A percentile compares a stretch with the other conserved stretches of the same genome.
Evolutionary conservation across 78 protist species (phyloP).

Genomic region (Protostelium mycophagum): DNA sequence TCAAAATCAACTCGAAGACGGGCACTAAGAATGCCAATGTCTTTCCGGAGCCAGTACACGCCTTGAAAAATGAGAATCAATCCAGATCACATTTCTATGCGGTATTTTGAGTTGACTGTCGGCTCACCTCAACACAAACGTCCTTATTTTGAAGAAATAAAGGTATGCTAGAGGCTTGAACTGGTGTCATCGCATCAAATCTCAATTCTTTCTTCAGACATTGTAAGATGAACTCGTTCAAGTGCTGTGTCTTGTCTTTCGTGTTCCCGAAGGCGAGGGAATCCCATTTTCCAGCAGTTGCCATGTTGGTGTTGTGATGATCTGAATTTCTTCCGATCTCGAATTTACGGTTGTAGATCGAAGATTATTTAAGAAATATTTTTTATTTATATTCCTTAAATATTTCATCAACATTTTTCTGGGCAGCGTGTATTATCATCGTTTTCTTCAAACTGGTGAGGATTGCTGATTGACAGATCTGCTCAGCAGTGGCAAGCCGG

Average conservation of each 20-base stretch:
- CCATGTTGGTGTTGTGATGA: slow-evolving; percentile 11
- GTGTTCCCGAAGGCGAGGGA: neutral
- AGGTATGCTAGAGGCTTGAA: slow-evolving; percentile 70
- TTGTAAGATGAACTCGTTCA: slow-evolving; percentile 1
- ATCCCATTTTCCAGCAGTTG: neutral
- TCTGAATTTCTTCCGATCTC: too few relatives aligned
- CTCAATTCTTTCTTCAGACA: slow-evolving; percentile 31
- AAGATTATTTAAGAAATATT: too few relatives aligned
- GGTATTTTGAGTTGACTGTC: neutral
- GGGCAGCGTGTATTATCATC: too few relatives aligned
- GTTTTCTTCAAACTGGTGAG: too few relatives aligned
- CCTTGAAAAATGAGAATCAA: neutral
- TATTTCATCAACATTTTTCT: too few relatives aligned
- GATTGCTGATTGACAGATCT: too few relatives aligned
- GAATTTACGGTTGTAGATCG: too few relatives aligned
- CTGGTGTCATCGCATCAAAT: slow-evolving; percentile 66
- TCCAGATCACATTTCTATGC: neutral
- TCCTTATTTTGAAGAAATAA: slow-evolving; percentile 72
- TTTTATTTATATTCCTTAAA: too few relatives aligned
- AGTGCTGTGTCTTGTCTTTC: neutral
- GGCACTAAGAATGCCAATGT: slow-evolving; percentile 93
- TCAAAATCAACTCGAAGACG: slow-evolving; percentile 64
- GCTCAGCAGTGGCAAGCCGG: too few relatives aligned
- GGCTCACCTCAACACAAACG: slow-evolving; percentile 63
- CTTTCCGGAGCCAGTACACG: slow-evolving; percentile 88